These are phyloP conservation scores for Vachellia pachyceras DNA, from an alignment of 306 rosid species.

Conservation along the genomic window DNA sequence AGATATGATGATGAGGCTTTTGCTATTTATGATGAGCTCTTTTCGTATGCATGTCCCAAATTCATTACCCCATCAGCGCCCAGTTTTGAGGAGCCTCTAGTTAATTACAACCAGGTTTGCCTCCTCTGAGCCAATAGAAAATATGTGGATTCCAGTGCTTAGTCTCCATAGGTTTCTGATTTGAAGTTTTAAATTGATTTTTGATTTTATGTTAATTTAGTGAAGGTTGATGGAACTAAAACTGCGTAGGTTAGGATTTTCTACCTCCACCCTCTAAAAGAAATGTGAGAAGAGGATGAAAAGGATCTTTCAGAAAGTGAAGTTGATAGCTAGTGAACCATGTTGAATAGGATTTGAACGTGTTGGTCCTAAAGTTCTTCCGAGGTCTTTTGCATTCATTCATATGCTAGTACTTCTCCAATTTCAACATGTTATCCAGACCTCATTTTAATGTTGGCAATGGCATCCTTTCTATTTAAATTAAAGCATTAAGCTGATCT, in stretches of 20 bases:
- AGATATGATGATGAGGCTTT: slow-evolving; percentile 94
- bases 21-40: slow-evolving; percentile 92
- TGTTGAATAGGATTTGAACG: not conserved
- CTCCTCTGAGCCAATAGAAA: not conserved
- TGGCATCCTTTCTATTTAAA: not conserved
- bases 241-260: not conserved
- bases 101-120: slow-evolving; percentile 90
- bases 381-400: not conserved
- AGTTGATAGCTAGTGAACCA: not conserved
- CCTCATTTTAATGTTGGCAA: not conserved
- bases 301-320: not conserved
- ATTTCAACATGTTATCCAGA: not conserved
- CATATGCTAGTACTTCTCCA: slow-evolving; percentile 12
- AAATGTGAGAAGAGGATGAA: not conserved
- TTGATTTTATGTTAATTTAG: not conserved
- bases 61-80: slow-evolving; percentile 96
- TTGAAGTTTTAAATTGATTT: slow-evolving; percentile 27
- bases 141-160: not conserved
- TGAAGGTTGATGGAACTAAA: not conserved
- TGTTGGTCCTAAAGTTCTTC: slow-evolving; percentile 10
- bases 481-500: not conserved
- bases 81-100: slow-evolving; percentile 91
- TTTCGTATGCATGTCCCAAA: slow-evolving; percentile 97
- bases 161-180: not conserved
- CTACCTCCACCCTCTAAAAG: not conserved